Conservation (phyloP, 2,329 filamentous ascomycete species). For the Beauveria varroae region DNA sequence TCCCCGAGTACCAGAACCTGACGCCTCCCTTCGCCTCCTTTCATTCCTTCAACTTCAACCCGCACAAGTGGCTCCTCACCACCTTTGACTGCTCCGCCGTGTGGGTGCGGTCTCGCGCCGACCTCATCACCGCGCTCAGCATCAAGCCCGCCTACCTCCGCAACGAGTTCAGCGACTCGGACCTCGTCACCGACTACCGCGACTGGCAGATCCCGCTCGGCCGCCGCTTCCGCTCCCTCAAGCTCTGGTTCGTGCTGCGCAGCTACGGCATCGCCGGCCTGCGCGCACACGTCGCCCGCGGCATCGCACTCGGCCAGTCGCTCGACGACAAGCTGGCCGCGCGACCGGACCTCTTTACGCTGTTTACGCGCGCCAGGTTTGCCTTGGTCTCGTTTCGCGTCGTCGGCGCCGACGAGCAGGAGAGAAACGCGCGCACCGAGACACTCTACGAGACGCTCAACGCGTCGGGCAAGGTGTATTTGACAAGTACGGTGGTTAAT, state of each 20-base stretch:
- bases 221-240: slow-evolving; percentile 77
- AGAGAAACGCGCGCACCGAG: slow-evolving; percentile 62
- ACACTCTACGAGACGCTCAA: slow-evolving; percentile 71
- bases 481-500: slow-evolving; percentile 69
- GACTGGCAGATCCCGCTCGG: slow-evolving; percentile 97
- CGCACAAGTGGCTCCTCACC: slow-evolving; percentile 95
- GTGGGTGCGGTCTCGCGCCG: slow-evolving; percentile 65
- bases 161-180: slow-evolving; percentile 72
- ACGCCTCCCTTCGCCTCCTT: slow-evolving; percentile 56
- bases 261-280: slow-evolving; percentile 74
- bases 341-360: slow-evolving; percentile 63
- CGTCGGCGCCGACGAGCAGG: slow-evolving; percentile 36
- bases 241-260: slow-evolving; percentile 91
- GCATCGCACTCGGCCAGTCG: slow-evolving; percentile 59
- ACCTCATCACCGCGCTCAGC: slow-evolving; percentile 65
- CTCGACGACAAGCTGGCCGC: slow-evolving; percentile 56
- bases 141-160: slow-evolving; percentile 75
- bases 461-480: slow-evolving; percentile 65
- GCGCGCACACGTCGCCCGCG: slow-evolving; percentile 62
- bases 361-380: slow-evolving; percentile 69
- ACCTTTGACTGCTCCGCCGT: slow-evolving; percentile 85
- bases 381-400: slow-evolving; percentile 71
- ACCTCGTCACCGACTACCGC: slow-evolving; percentile 86
- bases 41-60: slow-evolving; percentile 89
- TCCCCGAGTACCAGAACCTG: slow-evolving; percentile 71